Evolutionary conservation across 2,329 filamentous ascomycete species (phyloP), one percentile per base, ranked within the genome.

Genomic region (Fusarium sp.): DNA sequence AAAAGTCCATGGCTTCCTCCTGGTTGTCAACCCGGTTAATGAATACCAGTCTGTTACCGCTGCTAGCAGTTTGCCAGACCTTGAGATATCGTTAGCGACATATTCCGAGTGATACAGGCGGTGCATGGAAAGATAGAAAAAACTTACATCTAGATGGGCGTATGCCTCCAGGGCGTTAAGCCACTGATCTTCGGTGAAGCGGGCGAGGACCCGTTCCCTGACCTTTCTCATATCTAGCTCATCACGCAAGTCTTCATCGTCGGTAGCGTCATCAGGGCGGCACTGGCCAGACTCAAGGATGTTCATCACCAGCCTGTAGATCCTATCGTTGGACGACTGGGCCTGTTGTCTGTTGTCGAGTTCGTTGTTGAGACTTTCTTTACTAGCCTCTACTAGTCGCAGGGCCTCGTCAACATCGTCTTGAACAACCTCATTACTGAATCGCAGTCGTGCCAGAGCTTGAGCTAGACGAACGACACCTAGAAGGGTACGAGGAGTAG

Each of bases 361-460:
- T 68, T 97, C 93, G 32, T 90, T 88, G 76, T 95, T 92, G 75
- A 99, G 83, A 72, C 90, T 95, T 65, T 97, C 93, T 82, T 98
- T 98, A 81, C 93, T 96, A 60, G 97, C 93, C 80, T 98, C 95
- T 51, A 97, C 87, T 50, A 99, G 87, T 55, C 96, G 89, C 69
- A 99, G 83, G 3, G 96, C 94, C 82, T 99, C 96, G 76, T 99
- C 96, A 8, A 98, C 94, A 80, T 99, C 96, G 74, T 97, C 95
- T 57, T 92, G 91, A 55, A 93, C 90, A 51, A 98, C 96, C 66
- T 90, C 86, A 58, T 92, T 89, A 73, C 91, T 91, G 83, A 99
- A 99, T 8, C 95, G 91, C 55, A 99, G 87, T 69, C 96, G 92
- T 4, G 96, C 96, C 12, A 99, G 88, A 20, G 96, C 96, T 81